Conservation (phyloP, 108 stramenopile genomes). For the Fragilaria radians region DNA sequence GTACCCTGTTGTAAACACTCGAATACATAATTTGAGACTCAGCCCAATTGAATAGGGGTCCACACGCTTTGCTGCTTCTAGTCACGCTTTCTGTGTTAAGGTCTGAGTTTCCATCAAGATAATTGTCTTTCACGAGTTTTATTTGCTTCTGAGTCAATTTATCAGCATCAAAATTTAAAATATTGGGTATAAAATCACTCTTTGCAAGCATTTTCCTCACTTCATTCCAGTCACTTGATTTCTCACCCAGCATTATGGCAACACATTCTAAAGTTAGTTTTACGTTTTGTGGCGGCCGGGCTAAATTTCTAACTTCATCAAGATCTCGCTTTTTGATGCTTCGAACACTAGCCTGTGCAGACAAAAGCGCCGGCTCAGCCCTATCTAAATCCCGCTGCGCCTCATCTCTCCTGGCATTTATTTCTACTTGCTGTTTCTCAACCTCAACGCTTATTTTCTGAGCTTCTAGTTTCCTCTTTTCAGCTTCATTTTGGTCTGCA, state of each 20-base stretch:
- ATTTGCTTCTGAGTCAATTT: slow-evolving; percentile 74
- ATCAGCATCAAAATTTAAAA: slow-evolving; percentile 93
- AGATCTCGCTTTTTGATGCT: slow-evolving; percentile 95
- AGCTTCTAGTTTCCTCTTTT: slow-evolving; percentile 88
- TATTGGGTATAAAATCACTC: slow-evolving; percentile 93
- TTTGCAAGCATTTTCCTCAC: slow-evolving; percentile 88
- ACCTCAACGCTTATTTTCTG: slow-evolving; percentile 87
- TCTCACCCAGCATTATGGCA: slow-evolving; percentile 91
- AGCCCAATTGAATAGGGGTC: slow-evolving; percentile 96
- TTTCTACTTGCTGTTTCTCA: slow-evolving; percentile 62
- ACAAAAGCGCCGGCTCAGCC: slow-evolving; percentile 92
- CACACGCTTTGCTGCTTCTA: slow-evolving; percentile 90
- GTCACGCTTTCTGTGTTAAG: slow-evolving; percentile 57
- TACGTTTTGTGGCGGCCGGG: slow-evolving; percentile 91
- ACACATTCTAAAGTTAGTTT: slow-evolving; percentile 94
- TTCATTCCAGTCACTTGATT: slow-evolving; percentile 86
- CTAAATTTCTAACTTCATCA: slow-evolving; percentile 91
- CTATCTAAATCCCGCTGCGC: slow-evolving; percentile 92
- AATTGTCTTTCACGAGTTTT: slow-evolving; percentile 76
- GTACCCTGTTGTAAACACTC: slow-evolving; percentile 88
- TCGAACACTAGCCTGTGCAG: slow-evolving; percentile 84
- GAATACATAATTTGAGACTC: slow-evolving; percentile 91
- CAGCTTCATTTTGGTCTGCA: slow-evolving; percentile 94
- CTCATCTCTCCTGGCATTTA: slow-evolving; percentile 81
- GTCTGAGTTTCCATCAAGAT: slow-evolving; percentile 73